These are phyloP conservation scores for Penicillium nordicum DNA, from an alignment of 2,329 filamentous ascomycete species.

Conservation along the genomic window DNA sequence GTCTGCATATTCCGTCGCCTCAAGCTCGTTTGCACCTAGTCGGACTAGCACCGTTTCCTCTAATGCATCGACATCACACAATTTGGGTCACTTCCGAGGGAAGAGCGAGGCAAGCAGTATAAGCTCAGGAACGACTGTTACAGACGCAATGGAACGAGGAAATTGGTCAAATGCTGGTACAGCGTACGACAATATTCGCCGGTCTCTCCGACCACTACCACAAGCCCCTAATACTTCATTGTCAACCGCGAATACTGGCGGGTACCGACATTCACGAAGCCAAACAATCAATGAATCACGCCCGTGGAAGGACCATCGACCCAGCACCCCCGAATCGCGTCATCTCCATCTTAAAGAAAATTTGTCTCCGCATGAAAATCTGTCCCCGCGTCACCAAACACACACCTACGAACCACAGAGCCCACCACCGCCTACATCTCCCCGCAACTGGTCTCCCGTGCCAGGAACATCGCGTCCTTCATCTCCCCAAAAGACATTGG, in stretches of 20 bases:
- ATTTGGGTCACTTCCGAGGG: constrained; percentile 65
- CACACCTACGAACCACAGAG: constrained; percentile 21
- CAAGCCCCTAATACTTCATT: constrained; percentile 58
- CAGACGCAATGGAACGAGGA: constrained; percentile 20
- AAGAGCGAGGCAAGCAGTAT: constrained; percentile 67
- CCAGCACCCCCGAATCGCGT: constrained; percentile 33
- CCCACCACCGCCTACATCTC: constrained; percentile 20
- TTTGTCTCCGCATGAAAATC: constrained; percentile 29
- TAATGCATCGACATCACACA: constrained; percentile 57
- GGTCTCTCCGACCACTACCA: constrained; percentile 71
- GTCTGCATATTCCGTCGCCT: constrained; percentile 50
- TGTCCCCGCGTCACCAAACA: constrained; percentile 24
- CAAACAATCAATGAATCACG: constrained; percentile 61
- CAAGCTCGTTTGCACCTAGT: constrained; percentile 51
- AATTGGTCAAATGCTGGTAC: constrained; percentile 52
- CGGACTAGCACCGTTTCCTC: constrained; percentile 70
- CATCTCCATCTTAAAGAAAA: constrained; percentile 29
- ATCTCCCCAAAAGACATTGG: constrained; percentile 28
- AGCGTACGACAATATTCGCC: constrained; percentile 68
- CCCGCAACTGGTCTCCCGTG: constrained; percentile 25
- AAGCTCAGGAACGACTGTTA: constrained; percentile 36
- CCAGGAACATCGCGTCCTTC: constrained; percentile 29
- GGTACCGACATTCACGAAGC: constrained; percentile 51
- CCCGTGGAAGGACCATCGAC: constrained; percentile 33
- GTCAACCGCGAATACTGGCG: constrained; percentile 31